Evolutionary conservation across 1,284 basidiomycete genomes (phyloP), one percentile per base, ranked within the genome.

Genomic region (Cutaneotrichosporon sp.): DNA sequence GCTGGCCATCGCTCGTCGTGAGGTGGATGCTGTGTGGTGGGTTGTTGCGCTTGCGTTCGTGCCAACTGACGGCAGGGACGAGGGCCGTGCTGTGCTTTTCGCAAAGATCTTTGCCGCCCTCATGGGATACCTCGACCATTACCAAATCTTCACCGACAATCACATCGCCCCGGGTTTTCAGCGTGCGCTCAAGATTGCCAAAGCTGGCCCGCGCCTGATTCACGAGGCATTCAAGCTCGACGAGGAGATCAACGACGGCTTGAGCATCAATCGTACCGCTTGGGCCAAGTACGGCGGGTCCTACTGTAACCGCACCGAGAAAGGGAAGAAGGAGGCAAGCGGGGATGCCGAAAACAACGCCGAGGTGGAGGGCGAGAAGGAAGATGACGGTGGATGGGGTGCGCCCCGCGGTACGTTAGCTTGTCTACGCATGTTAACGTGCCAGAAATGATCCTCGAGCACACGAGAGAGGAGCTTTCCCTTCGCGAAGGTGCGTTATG

Each of bases 101-200:
- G 4, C 46, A 64, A 63, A 57, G 17, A 68, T 73, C 21, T 52
- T 62, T 2, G 54, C 69, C 5, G 66, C 71, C 12, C 68, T 67
- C 52, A 40, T 72, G 14, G 54, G 63, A 0, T 73, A 55, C 51
- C 15, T 70, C 14, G 42, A 56, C 13, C 54, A 65, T 40, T 52
- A 68, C 47, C 18, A 64, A 1, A 64, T 66, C 2, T 26, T 73
- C 7, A 43, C 61, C 4, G 71, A 73, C 33, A 46, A 56, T 2
- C 33, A 51, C 14, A 30, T 64, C 7, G 30, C 52, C 7, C 41
- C 51, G 1, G 21, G 20, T 5, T 49, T 70, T 15, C 9, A 37
- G 1, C 46, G 51, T 35, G 69, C 68, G 1, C 36, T 59, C 4
- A 22, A 18, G 4, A 46, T 73, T 4, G 69, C 69, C 26, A 62